Conservation (phyloP, 257 asterid species). For the Penstemon newberryi region DNA sequence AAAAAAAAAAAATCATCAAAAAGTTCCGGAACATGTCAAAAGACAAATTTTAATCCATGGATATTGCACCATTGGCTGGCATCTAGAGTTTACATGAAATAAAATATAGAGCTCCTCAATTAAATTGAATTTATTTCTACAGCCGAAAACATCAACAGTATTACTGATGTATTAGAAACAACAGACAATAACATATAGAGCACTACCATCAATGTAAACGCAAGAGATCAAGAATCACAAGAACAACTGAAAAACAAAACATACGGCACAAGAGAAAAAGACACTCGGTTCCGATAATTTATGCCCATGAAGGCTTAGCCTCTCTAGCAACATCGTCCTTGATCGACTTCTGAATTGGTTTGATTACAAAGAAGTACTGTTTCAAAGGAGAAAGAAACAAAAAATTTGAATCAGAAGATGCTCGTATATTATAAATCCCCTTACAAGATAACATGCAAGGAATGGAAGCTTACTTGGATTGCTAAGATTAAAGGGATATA, state of each 20-base stretch:
- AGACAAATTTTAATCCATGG: too few species aligned
- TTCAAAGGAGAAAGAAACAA: neutral
- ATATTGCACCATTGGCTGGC: too few species aligned
- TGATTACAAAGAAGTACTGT: constrained; percentile 73
- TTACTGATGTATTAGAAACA: constrained; percentile 17
- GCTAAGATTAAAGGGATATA: constrained; percentile 76
- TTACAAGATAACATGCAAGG: neutral
- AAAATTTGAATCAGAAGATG: constrained; percentile 10
- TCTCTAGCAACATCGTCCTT: constrained; percentile 58
- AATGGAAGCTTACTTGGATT: constrained; percentile 57
- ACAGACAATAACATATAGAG: neutral
- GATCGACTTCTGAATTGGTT: constrained; percentile 63
- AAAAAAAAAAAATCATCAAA: too few species aligned
- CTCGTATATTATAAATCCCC: too few species aligned
- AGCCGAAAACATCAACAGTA: constrained; percentile 33
- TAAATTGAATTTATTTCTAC: neutral
- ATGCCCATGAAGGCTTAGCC: constrained; percentile 55
- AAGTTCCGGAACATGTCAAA: too few species aligned
- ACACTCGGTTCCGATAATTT: constrained; percentile 16
- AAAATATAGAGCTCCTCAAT: too few species aligned
- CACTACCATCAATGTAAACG: too few species aligned
- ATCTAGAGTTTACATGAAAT: too few species aligned
- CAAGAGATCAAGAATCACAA: neutral
- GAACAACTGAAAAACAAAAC: neutral
- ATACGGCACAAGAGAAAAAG: neutral